Conservation (phyloP, 169 alveolate genomes). For the Cystoisospora suis region DNA sequence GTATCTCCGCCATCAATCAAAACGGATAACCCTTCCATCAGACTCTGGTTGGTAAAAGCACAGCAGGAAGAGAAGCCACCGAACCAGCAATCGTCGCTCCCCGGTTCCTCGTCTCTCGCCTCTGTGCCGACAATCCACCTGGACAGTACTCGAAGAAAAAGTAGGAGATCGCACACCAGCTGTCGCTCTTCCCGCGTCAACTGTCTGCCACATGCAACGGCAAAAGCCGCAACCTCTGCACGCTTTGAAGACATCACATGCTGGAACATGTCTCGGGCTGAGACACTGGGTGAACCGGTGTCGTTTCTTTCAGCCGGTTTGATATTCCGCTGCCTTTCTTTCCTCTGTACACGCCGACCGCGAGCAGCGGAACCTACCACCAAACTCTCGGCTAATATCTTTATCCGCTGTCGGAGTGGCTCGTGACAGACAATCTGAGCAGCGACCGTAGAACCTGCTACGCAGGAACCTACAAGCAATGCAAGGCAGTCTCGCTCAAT, state of each 20-base stretch:
- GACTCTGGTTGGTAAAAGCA: slow-evolving; percentile 10
- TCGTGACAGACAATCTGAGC: neutral
- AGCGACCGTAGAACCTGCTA: neutral
- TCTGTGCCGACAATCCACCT: neutral
- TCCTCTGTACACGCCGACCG: neutral
- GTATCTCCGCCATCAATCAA: too few species aligned
- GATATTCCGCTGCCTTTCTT: neutral
- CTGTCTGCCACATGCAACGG: neutral
- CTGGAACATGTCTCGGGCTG: neutral
- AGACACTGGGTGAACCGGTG: neutral
- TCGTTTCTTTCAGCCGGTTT: neutral
- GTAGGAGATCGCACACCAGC: neutral
- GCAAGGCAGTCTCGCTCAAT: slow-evolving; percentile 9
- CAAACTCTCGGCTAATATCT: neutral
- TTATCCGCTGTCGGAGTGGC: neutral
- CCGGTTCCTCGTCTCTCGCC: neutral
- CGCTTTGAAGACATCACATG: neutral
- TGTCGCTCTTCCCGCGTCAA: neutral
- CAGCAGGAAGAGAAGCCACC: neutral
- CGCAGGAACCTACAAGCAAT: neutral
- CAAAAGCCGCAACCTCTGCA: neutral
- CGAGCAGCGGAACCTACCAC: slow-evolving; percentile 16
- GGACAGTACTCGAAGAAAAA: neutral
- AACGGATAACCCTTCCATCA: neutral
- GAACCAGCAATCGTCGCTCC: neutral